phyloP scores from a whole-genome alignment of 495 filamentous ascomycete species.

The Aspergillus carlsbadensis region DNA sequence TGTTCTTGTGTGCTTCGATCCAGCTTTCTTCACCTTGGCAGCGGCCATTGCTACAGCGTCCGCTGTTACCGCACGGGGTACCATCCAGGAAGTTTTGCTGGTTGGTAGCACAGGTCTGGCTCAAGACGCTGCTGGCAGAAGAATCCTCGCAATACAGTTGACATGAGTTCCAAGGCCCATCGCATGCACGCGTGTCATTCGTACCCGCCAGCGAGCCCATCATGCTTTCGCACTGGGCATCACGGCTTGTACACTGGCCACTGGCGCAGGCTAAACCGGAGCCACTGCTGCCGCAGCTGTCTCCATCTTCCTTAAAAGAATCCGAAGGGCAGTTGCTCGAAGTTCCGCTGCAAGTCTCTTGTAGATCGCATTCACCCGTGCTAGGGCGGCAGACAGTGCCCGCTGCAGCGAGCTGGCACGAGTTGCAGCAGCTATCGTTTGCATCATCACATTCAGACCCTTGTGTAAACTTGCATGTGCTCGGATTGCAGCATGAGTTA shows the following conservation, averaged over 20 bases:
- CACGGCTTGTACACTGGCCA: slow-evolving; percentile 91
- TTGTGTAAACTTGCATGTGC: slow-evolving; percentile 82
- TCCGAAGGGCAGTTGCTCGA: slow-evolving; percentile 74
- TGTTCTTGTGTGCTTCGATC: slow-evolving; percentile 67
- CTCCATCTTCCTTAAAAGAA: slow-evolving; percentile 65
- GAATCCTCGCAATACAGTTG: slow-evolving; percentile 46
- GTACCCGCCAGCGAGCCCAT: slow-evolving; percentile 75
- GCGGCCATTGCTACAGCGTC: slow-evolving; percentile 70
- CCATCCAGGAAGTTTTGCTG: slow-evolving; percentile 95
- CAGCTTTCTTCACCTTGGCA: slow-evolving; percentile 69
- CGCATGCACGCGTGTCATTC: slow-evolving; percentile 83
- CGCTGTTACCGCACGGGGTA: slow-evolving; percentile 80
- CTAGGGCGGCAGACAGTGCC: slow-evolving; percentile 75
- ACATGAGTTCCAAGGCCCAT: slow-evolving; percentile 59
- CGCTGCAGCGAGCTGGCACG: slow-evolving; percentile 69
- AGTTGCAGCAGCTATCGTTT: slow-evolving; percentile 85
- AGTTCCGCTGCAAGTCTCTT: slow-evolving; percentile 77
- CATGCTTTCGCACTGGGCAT: slow-evolving; percentile 83
- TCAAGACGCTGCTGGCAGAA: slow-evolving; percentile 65
- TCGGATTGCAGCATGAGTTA: slow-evolving; percentile 81
- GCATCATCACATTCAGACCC: slow-evolving; percentile 80
- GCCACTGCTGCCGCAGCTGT: slow-evolving; percentile 57
- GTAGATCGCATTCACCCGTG: slow-evolving; percentile 76
- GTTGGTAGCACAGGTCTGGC: slow-evolving; percentile 69
- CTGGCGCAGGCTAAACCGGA: slow-evolving; percentile 75